Evolutionary conservation across 2,329 filamentous ascomycete genomes (phyloP).

Genomic region (Lasiodiplodia theobromae): DNA sequence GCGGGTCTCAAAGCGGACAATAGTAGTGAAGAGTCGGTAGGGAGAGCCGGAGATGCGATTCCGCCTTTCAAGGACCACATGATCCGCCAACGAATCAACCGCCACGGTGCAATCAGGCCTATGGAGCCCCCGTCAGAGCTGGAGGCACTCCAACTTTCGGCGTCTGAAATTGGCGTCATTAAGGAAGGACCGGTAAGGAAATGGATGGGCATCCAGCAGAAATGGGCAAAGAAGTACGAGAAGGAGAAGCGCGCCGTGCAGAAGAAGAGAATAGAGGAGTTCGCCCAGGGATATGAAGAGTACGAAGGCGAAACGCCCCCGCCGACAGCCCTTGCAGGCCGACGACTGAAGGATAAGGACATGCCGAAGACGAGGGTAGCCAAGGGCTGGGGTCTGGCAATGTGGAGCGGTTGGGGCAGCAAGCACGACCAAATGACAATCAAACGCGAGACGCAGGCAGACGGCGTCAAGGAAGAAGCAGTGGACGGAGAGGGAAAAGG

Average conservation of each 20-base stretch:
- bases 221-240: slow-evolving; percentile 77
- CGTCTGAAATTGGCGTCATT: slow-evolving; percentile 75
- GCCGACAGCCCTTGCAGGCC: slow-evolving; percentile 80
- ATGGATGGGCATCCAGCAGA: slow-evolving; percentile 77
- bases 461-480: not conserved
- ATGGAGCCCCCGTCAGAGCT: slow-evolving; percentile 71
- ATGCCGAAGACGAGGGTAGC: slow-evolving; percentile 61
- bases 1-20: not conserved
- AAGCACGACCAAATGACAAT: slow-evolving; percentile 85
- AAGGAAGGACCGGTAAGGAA: slow-evolving; percentile 81
- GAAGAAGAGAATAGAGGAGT: slow-evolving; percentile 74
- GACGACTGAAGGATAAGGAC: slow-evolving; percentile 61
- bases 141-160: slow-evolving; percentile 68
- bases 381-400: slow-evolving; percentile 76
- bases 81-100: slow-evolving; percentile 87
- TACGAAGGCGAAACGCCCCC: slow-evolving; percentile 80
- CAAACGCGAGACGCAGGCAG: slow-evolving; percentile 32
- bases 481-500: not conserved
- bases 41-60: slow-evolving; percentile 84
- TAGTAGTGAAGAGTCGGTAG: slow-evolving; percentile 56
- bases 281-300: slow-evolving; percentile 69
- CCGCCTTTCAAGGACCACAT: slow-evolving; percentile 84
- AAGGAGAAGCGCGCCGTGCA: slow-evolving; percentile 74
- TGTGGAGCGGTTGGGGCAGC: slow-evolving; percentile 89
- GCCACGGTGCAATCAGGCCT: slow-evolving; percentile 75